A percentile compares a stretch with the other conserved stretches of the same genome.
Evolutionary conservation across 805 yeast genomes (phyloP).

Genomic region (Candida ficus): DNA sequence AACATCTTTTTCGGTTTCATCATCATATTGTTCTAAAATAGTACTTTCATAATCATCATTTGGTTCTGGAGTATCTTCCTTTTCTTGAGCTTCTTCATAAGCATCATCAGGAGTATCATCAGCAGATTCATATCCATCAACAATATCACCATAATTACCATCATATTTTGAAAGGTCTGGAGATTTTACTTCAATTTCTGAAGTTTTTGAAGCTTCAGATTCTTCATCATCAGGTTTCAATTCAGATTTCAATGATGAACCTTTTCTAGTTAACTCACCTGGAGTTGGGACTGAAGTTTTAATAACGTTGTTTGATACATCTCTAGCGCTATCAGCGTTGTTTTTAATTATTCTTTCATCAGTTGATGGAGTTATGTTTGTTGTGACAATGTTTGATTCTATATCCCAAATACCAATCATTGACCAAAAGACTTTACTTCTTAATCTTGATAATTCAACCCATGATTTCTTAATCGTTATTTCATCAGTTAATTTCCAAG

Average conservation of each 20-base stretch:
- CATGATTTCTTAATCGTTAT: slow-evolving; percentile 48
- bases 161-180: slow-evolving; percentile 1
- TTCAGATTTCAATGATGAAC: slow-evolving; percentile 2
- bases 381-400: slow-evolving; percentile 28
- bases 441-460: slow-evolving; percentile 55
- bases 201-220: too few species aligned
- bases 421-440: slow-evolving; percentile 79
- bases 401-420: slow-evolving; percentile 75
- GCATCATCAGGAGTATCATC: neutral
- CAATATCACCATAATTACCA: slow-evolving; percentile 2
- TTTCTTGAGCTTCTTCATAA: slow-evolving; percentile 1
- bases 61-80: neutral
- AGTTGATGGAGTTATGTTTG: slow-evolving; percentile 27
- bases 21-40: neutral
- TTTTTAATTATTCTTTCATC: slow-evolving; percentile 5
- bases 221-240: neutral
- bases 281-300: too few species aligned
- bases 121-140: slow-evolving; percentile 2
- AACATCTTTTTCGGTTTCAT: neutral
- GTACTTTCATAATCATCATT: neutral
- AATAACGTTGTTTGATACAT: too few species aligned
- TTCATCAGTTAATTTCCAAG: slow-evolving; percentile 53
- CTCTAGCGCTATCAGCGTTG: too few species aligned
- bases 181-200: too few species aligned
- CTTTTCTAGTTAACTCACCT: slow-evolving; percentile 2